Evolutionary conservation across 164 flowering plant species (phyloP), one percentile per base, ranked within the genome.

Genomic region (Euptelea pleiosperma): DNA sequence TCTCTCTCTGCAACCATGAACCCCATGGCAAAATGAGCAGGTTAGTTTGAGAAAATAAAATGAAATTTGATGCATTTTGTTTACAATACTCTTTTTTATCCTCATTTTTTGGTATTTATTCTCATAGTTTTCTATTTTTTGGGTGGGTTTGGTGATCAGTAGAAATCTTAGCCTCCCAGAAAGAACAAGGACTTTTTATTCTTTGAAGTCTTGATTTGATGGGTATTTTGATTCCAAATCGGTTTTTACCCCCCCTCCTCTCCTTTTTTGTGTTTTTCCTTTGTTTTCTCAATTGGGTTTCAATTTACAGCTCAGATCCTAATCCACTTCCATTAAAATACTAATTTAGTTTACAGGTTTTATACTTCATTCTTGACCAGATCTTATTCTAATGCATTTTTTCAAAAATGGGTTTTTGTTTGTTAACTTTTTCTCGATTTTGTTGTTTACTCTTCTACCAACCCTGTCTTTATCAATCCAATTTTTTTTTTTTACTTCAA

Each of bases 321-420:
- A 44, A 53, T 53, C 52, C 19, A 6, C 18, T 52, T 44, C 31
- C 43, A 49, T 50, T 61, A 48, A 52, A 61, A 42, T 35, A 51
- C 0, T 29, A 9, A 4, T 5, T 60, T 50, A n/a, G 44, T 50
- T 48, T 12, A 1, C 21, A n/a, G n/a, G 8, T 1, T 48, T 48
- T 36, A 19, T 8, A 7, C 11, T 39, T 0, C 2, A 28, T 56
- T 15, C 14, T 1, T 16, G 29, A 16, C 1, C 8, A 8, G 0
- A 15, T 36, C 37, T 34, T 24, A 16, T 4, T 15, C 18, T 6
- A 1, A 31, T 9, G 21, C 33, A 8, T 10, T 18, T 10, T 43
- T 44, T 24, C 7, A 26, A 40, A 1, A 29, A 24, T 25, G 47
- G 35, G 29, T 55, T 15, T 40, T 55, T 26, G 9, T 45, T n/a